These are phyloP conservation scores for Neocatenulostroma microsporum DNA, from an alignment of 2,329 filamentous ascomycete genomes.

Conservation along the genomic window DNA sequence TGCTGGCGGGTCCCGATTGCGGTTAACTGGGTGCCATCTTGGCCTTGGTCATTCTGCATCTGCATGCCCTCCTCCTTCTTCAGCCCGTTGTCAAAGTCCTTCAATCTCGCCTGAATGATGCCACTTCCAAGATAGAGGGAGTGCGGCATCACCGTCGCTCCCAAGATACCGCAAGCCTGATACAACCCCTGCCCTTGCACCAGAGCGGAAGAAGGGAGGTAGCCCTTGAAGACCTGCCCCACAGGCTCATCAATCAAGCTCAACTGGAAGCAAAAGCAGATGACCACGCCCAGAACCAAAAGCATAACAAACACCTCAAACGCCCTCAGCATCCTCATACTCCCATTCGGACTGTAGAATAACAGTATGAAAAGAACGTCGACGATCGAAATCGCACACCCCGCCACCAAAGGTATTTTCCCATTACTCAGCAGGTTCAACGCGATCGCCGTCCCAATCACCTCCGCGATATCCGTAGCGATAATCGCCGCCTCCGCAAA, in stretches of 20 bases:
- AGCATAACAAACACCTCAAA: slow-evolving; percentile 59
- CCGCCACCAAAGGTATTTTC: slow-evolving; percentile 57
- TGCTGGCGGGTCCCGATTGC: too few species aligned
- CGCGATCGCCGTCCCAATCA: slow-evolving; percentile 64
- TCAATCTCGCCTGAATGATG: slow-evolving; percentile 59
- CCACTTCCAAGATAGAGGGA: slow-evolving; percentile 62
- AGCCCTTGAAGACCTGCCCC: slow-evolving; percentile 57
- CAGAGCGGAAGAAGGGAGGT: slow-evolving; percentile 54
- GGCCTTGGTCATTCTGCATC: too few species aligned
- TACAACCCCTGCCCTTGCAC: slow-evolving; percentile 55
- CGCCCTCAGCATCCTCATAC: slow-evolving; percentile 51
- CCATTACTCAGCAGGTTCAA: slow-evolving; percentile 50
- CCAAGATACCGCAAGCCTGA: slow-evolving; percentile 67
- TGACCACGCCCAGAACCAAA: slow-evolving; percentile 59
- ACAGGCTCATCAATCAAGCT: slow-evolving; percentile 52
- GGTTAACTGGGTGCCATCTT: too few species aligned
- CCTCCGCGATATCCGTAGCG: slow-evolving; percentile 54
- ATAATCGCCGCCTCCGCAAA: slow-evolving; percentile 52
- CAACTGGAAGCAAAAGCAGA: slow-evolving; percentile 64
- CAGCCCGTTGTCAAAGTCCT: slow-evolving; percentile 50
- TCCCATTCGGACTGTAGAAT: slow-evolving; percentile 54
- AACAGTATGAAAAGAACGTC: slow-evolving; percentile 61
- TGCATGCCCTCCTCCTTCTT: too few species aligned
- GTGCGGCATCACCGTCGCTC: slow-evolving; percentile 68
- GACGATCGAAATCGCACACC: slow-evolving; percentile 59